Evolutionary conservation across 225 moss, liverwort and hornwort species (phyloP).

Genomic region (Neckera pumila): DNA sequence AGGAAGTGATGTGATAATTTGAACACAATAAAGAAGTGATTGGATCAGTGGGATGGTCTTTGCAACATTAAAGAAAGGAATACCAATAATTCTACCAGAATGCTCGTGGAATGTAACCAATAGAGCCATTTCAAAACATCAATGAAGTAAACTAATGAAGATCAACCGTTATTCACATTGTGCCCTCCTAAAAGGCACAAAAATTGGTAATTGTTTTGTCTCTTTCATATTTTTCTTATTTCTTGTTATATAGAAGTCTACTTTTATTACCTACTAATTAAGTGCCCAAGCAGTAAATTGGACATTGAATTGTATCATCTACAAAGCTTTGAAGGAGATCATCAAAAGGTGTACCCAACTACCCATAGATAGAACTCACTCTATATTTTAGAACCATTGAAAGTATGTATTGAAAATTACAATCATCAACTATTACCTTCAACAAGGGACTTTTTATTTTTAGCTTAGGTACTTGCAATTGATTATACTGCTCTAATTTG

Average conservation of each 20-base stretch:
- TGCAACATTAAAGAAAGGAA: too few relatives aligned
- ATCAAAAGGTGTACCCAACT: fast-evolving
- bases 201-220: fast-evolving
- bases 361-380: fast-evolving
- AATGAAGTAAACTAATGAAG: fast-evolving
- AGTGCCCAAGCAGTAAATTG: not conserved
- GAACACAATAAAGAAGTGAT: not conserved
- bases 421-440: not conserved
- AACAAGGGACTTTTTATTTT: fast-evolving
- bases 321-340: not conserved
- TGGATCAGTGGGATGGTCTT: not conserved
- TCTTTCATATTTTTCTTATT: fast-evolving
- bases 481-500: not conserved
- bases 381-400: not conserved
- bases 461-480: not conserved
- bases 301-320: not conserved
- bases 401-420: not conserved
- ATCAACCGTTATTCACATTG: fast-evolving
- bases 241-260: fast-evolving
- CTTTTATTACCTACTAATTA: fast-evolving
- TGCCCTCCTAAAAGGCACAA: fast-evolving
- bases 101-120: fast-evolving
- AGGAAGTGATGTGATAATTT: too few relatives aligned
- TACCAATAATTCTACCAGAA: fast-evolving
- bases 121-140: fast-evolving